A percentile compares a stretch with the other conserved stretches of the same genome.
Evolutionary conservation across 768 basidiomycete species (phyloP).

Genomic region (Obba rivulosa): DNA sequence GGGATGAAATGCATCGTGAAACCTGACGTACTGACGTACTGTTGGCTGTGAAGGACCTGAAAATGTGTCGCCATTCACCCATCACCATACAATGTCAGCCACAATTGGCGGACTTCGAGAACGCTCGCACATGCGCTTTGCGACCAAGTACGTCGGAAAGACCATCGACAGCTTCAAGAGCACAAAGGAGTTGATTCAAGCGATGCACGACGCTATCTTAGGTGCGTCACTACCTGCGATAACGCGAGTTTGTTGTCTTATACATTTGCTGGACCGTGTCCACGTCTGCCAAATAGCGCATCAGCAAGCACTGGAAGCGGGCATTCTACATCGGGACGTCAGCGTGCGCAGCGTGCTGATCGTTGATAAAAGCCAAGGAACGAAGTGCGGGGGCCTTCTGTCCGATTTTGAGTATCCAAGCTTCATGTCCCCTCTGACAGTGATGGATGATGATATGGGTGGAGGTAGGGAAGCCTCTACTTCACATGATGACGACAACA

Average conservation of each 20-base stretch:
- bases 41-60: background rate
- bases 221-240: constrained; percentile 1
- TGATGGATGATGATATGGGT: no score
- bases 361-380: background rate
- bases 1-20: background rate
- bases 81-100: constrained; percentile 6
- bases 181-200: constrained; percentile 8
- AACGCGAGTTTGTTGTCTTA: no score
- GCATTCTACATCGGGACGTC: constrained; percentile 11
- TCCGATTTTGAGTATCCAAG: constrained; percentile 14
- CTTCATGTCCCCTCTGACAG: background rate
- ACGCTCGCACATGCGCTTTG: constrained; percentile 9
- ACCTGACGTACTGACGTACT: background rate
- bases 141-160: constrained; percentile 4
- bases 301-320: constrained; percentile 1
- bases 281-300: no score
- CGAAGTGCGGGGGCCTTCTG: constrained; percentile 2
- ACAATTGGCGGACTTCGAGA: background rate
- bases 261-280: no score
- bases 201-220: constrained; percentile 7
- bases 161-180: constrained; percentile 3
- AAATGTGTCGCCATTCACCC: background rate
- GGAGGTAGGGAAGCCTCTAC: no score
- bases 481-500: no score
- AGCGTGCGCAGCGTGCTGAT: constrained; percentile 12